Conservation (phyloP, 768 basidiomycete species). For the Daedaleopsis nitida region DNA sequence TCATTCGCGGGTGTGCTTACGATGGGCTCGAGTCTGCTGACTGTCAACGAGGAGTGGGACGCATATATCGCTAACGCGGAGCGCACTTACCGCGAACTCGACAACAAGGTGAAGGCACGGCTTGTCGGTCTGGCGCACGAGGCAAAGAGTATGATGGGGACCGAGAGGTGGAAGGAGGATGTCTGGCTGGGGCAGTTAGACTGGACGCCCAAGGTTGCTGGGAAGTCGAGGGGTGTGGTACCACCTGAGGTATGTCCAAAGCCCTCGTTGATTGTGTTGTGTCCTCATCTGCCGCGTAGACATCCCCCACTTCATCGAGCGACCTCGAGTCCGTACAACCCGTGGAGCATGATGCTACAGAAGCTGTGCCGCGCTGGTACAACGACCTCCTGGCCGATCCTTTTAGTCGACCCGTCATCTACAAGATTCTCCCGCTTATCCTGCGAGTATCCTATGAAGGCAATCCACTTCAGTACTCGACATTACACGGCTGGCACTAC, state of each 20-base stretch:
- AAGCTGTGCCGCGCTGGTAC: conserved; percentile 57
- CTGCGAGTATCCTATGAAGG: conserved; percentile 64
- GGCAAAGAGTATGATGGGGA: conserved; percentile 49
- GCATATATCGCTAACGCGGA: conserved; percentile 81
- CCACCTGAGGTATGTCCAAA: conserved; percentile 31
- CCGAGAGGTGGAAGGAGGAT: conserved; percentile 65
- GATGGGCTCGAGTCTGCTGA: conserved; percentile 91
- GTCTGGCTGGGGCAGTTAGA: conserved; percentile 91
- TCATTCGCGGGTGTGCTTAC: conserved; percentile 88
- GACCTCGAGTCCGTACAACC: background rate
- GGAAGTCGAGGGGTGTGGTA: conserved; percentile 64
- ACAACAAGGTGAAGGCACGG: conserved; percentile 57
- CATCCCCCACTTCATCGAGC: background rate
- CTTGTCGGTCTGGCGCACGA: conserved; percentile 71
- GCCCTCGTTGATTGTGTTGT: background rate
- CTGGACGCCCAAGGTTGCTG: conserved; percentile 87
- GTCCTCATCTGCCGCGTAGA: background rate
- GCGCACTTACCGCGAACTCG: conserved; percentile 67
- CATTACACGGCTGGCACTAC: conserved; percentile 71
- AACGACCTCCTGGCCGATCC: conserved; percentile 48
- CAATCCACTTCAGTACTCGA: conserved; percentile 56
- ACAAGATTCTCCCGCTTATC: conserved; percentile 66
- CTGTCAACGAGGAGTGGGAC: conserved; percentile 91
- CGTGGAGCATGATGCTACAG: background rate
- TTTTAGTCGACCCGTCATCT: conserved; percentile 41